phyloP scores from a whole-genome alignment of 176 grass and related monocot species.

The Melocanna baccifera region DNA sequence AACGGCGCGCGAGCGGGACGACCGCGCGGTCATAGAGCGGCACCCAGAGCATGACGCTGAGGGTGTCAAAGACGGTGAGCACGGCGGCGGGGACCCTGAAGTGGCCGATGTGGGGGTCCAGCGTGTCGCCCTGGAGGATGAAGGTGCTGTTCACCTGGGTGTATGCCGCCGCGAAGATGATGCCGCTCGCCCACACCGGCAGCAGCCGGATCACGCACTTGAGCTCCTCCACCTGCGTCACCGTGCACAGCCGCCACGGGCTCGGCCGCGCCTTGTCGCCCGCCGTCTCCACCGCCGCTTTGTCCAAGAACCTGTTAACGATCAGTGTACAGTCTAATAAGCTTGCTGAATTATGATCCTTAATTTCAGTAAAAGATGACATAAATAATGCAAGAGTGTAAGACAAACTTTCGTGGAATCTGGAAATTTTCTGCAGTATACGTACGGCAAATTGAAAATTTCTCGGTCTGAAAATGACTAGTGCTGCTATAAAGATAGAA shows the following conservation, averaged over 20 bases:
- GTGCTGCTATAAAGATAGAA: too few species aligned
- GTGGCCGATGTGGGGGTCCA: conserved; percentile 42
- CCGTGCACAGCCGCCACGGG: conserved; percentile 65
- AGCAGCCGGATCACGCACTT: conserved; percentile 57
- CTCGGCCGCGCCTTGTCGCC: not conserved
- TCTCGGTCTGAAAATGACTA: not conserved
- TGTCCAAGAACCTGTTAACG: conserved; percentile 45
- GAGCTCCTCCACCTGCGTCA: conserved; percentile 81
- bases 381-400: too few species aligned
- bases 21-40: conserved; percentile 47
- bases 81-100: conserved; percentile 45
- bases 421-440: too few species aligned
- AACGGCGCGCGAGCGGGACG: conserved; percentile 33
- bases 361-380: not conserved
- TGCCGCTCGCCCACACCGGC: conserved; percentile 45
- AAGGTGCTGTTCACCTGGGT: conserved; percentile 52
- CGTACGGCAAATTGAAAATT: not conserved
- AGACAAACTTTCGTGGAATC: too few species aligned
- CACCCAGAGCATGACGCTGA: conserved; percentile 63
- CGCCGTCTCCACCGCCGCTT: conserved; percentile 40
- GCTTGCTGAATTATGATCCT: not conserved
- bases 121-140: conserved; percentile 53
- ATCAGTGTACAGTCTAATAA: too few species aligned
- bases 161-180: conserved; percentile 48
- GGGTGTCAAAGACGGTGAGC: conserved; percentile 62